Evolutionary conservation across 1,284 basidiomycete genomes (phyloP), one percentile per base, ranked within the genome.

Genomic region (Ganoderma leucocontextum): DNA sequence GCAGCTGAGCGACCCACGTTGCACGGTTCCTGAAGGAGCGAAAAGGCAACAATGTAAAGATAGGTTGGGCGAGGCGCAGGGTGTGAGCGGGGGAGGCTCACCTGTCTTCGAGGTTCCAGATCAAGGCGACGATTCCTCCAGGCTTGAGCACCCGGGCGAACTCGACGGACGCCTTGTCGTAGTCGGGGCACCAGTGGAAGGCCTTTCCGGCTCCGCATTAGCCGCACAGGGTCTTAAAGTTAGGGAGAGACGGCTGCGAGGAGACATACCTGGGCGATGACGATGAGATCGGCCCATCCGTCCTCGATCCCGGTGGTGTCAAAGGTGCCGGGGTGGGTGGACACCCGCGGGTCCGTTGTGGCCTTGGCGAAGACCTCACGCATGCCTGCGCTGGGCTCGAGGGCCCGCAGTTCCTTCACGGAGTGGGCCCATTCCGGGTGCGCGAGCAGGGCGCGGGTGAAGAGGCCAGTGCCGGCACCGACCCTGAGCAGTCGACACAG

Each of bases 71-170:
- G 19, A 19, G 8, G 19, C 42, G 22, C 12, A 52, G 10, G 22
- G 22, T 25, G 58, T 39, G 58, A 25, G 58, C 13, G n/a, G 17
- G 22, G 22, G 12, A 52, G 13, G 70, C 82, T 63, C 70, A 89
- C 90, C 89, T 84, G 78, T 94, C 89, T 78, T 93, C 93, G 42
- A 94, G 79, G 78, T 94, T 95, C 93, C 93, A 95, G 58, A 94
- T 87, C 67, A 92, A 82, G 3, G 83, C 88, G n/a, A 89, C 83
- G 7, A 85, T 78, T 5, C 92, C 93, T 39, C 81, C 79, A 0
- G 90, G 89, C 75, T 92, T 92, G 61, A 95, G 80, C 73, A 93
- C 86, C 42, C 93, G 85, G 29, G 86, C 83, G 75, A 95, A 91
- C 76, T 95, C 93, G 0, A 78, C 79, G 17, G 84, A 83, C 1